Percentiles rank a stretch among this genome's conserved stretches.
These are phyloP conservation scores for Bruguiera sexangula DNA, from an alignment of 345 rosid species.

Conservation along the genomic window DNA sequence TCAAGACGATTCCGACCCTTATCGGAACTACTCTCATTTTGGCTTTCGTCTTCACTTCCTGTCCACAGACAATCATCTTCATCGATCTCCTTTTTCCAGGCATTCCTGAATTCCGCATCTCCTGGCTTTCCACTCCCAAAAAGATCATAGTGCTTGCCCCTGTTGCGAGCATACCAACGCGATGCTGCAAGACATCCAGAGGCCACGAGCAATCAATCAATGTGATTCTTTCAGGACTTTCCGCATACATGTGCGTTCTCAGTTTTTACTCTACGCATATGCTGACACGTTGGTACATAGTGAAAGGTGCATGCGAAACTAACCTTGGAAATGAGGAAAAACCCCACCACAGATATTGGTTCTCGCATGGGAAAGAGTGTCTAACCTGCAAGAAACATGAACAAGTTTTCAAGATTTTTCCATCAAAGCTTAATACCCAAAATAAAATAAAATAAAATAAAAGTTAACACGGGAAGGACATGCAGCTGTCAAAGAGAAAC, in stretches of 20 bases:
- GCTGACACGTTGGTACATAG: no score
- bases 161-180: constrained; percentile 54
- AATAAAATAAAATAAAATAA: background rate
- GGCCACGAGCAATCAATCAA: background rate
- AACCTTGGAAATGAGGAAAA: constrained; percentile 27
- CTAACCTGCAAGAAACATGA: constrained; percentile 17
- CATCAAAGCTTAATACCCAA: background rate
- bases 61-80: constrained; percentile 74
- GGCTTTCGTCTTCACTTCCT: constrained; percentile 73
- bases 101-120: constrained; percentile 52
- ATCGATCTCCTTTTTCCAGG: constrained; percentile 66
- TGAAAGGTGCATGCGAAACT: background rate
- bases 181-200: constrained; percentile 35
- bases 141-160: constrained; percentile 58
- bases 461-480: no score
- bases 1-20: constrained; percentile 30
- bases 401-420: background rate
- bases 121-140: constrained; percentile 65
- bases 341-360: constrained; percentile 4
- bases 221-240: constrained; percentile 14
- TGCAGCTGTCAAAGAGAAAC: background rate
- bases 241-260: constrained; percentile 10
- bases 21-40: constrained; percentile 25
- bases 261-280: background rate
- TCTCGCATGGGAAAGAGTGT: constrained; percentile 1